Percentiles rank a stretch among this genome's conserved stretches.
phyloP scores from a whole-genome alignment of 2,329 filamentous ascomycete genomes.

The Pestalotiopsis sp. region DNA sequence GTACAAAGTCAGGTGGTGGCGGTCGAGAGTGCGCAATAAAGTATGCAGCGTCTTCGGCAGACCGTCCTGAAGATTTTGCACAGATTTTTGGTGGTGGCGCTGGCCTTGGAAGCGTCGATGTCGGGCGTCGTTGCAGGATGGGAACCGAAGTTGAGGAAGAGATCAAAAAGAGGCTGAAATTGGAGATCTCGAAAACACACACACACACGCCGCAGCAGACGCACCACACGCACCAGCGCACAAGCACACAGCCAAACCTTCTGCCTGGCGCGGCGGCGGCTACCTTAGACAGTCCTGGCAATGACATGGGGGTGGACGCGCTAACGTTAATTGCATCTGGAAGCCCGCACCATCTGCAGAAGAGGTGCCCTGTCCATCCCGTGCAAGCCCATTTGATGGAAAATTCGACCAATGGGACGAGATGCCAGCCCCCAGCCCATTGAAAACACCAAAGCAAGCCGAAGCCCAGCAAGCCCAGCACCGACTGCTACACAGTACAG shows the following conservation, averaged over 20 bases:
- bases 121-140: background rate
- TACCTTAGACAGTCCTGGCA: constrained; percentile 9
- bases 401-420: background rate
- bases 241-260: constrained; percentile 19
- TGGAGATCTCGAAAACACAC: constrained; percentile 32
- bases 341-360: constrained; percentile 6
- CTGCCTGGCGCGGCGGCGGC: constrained; percentile 20
- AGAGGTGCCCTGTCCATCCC: background rate
- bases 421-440: background rate
- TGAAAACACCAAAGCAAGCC: too few relatives aligned
- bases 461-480: too few relatives aligned
- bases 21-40: background rate
- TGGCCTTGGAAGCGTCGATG: background rate
- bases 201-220: constrained; percentile 15
- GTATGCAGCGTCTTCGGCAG: background rate
- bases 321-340: constrained; percentile 12
- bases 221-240: too few relatives aligned
- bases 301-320: constrained; percentile 9
- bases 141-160: background rate
- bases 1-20: background rate
- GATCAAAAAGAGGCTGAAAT: constrained; percentile 32
- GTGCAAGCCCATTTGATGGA: background rate
- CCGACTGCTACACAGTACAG: too few relatives aligned
- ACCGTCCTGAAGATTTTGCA: background rate
- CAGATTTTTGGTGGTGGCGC: background rate